Evolutionary conservation across 1,284 basidiomycete species (phyloP), one percentile per base, ranked within the genome.

Genomic region (Ganoderma resinaceum): DNA sequence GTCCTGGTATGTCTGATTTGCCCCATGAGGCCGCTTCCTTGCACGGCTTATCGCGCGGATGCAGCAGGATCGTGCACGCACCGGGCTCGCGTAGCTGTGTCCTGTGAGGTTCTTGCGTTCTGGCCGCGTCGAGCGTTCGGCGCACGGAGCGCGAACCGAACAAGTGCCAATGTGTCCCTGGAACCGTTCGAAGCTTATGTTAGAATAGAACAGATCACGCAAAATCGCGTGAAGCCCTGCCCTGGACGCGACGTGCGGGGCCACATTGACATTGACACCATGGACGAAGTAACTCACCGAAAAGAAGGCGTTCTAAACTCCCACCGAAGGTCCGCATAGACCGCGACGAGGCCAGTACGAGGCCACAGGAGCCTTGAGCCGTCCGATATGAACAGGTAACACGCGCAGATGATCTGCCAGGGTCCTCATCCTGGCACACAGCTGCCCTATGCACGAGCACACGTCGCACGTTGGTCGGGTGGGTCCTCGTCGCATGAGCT

Each of bases 391-490:
- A 29, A 49, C 52, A 63, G 43, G n/a, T 23, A 49, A 49, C 4
- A 49, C 23, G 23, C 46, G 11, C 46, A 49, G 46, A 26, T 49
- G 46, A 26, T 23, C 8, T 23, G 23, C 46, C 11, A 26, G 23
- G 11, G 23, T 49, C 9, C 14, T 46, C 11, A 5, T 18, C 20
- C 31, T n/a, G 55, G 55, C 11, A 11, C 33, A 12, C 20, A 58
- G 55, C 55, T 58, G 55, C 55, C 55, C 31, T 20, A 4, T 33
- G 20, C 33, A 57, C 31, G 53, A 29, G 7, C 14, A 57, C 26
- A 23, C 65, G 33, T 43, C 67, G 63, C 67, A 68, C 67, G 70
- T 71, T 71, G 61, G 40, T 23, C 55, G 55, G 55, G 33, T 35
- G 55, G 55, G 55, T 11, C 55, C 33, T 61, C 55, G 60, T 49